Evolutionary conservation across 1,139 yeast species (phyloP).

Genomic region (Yamadazyma conglobata): DNA sequence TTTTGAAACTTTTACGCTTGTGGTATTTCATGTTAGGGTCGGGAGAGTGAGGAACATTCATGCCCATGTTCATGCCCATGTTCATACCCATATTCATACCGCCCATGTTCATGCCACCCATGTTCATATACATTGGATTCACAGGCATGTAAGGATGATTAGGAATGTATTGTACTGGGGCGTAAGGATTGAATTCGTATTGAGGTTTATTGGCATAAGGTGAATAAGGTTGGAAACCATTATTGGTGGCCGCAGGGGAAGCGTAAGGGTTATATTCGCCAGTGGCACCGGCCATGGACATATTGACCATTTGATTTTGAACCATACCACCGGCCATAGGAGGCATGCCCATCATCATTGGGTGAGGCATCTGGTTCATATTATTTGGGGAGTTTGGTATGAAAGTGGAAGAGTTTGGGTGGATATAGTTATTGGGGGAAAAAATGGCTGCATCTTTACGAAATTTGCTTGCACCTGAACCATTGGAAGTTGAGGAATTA

Average conservation of each 20-base stretch:
- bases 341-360: conserved; percentile 7
- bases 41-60: conserved; percentile 1
- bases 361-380: conserved; percentile 6
- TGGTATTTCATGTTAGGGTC: conserved; percentile 1
- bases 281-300: conserved; percentile 2
- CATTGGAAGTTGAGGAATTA: conserved; percentile 6
- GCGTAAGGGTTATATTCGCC: conserved; percentile 5
- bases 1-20: conserved; percentile 6
- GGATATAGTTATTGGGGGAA: conserved; percentile 28
- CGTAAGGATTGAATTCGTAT: conserved; percentile 13
- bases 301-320: conserved; percentile 4
- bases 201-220: conserved; percentile 13
- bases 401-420: conserved; percentile 3
- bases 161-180: conserved; percentile 10
- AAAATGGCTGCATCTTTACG: conserved; percentile 44
- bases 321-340: conserved; percentile 6
- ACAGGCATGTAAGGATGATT: conserved; percentile 10
- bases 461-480: conserved; percentile 36
- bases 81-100: conserved; percentile 1
- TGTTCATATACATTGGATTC: conserved; percentile 11
- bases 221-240: conserved; percentile 8
- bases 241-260: too few species aligned
- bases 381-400: conserved; percentile 6
- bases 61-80: conserved; percentile 1
- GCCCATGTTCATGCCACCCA: conserved; percentile 1